Base-by-base conservation (phyloP, 2,329 filamentous ascomycete genomes). In the Colletotrichum camelliae region DNA sequence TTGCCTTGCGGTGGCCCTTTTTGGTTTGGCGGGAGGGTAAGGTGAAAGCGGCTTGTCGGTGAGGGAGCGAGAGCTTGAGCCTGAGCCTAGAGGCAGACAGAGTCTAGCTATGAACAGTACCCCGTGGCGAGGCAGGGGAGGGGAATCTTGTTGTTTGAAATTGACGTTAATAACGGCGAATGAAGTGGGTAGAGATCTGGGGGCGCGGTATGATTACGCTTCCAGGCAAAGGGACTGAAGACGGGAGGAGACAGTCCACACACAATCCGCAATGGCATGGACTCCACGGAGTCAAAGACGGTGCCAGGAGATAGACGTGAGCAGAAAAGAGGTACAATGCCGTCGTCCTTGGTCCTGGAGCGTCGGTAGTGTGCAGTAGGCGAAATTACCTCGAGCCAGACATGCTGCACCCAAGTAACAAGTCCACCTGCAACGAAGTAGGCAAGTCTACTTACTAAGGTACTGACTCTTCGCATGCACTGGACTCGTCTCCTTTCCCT, bases 341-440 rank as follows among this genome's bases (percentile, higher is more conserved):
- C 65, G 60, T 58, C 35, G 57, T 67, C 65, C 39, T 33, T 33
- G 35, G 67, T 60, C 67, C 60, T 60, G 48, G 67, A 75, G 35
- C 73, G 70, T 70, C 64, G 29, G 27, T 68, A 65, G 35, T 52
- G 61, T 69, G 65, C 64, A 48, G 70, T 75, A 75, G 68, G 72
- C 72, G 72, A 75, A 27, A 75, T 75, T 75, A 72, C 43, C 43
- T 48, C 10, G 43, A 61, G 48, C 35, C 58, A 71, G 71, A 65
- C 24, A 39, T 24, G 43, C 52, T 48, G 43, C 43, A 48, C 43
- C 43, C 43, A 48, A 21, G 43, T 48, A 21, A 31, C 43, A 71
- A 16, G 29, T 69, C 13, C 16, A 16, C 31, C 29, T 62, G 31
- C 58, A 9, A 31, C n/a, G 39, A 43, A n/a, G 39, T 43, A 43